phyloP scores from a whole-genome alignment of 768 basidiomycete genomes.

The Suillus ampliporus region DNA sequence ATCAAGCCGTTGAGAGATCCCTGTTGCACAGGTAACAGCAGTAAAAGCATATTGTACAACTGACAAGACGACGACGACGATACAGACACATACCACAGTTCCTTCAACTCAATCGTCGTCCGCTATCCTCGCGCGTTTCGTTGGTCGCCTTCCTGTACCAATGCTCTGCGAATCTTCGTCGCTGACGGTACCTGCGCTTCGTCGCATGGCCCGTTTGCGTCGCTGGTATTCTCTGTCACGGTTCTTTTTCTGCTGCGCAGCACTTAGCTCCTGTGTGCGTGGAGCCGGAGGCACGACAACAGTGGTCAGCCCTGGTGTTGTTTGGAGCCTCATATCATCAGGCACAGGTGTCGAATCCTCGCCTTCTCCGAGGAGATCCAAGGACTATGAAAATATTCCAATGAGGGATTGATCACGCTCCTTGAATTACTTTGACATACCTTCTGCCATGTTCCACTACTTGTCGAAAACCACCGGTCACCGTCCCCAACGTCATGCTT shows the following conservation, averaged over 20 bases:
- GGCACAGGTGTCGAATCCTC: constrained; percentile 64
- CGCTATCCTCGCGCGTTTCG: constrained; percentile 68
- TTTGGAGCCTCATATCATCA: constrained; percentile 69
- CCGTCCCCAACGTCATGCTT: constrained; percentile 78
- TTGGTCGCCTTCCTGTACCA: constrained; percentile 61
- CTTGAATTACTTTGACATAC: constrained; percentile 39
- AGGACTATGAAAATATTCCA: constrained; percentile 54
- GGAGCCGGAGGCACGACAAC: constrained; percentile 80
- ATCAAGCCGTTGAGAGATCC: neutral
- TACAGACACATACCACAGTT: neutral
- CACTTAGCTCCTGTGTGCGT: constrained; percentile 65
- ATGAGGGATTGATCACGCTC: constrained; percentile 1
- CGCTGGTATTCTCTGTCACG: constrained; percentile 85
- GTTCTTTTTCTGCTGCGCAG: constrained; percentile 76
- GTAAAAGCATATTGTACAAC: constrained; percentile 11
- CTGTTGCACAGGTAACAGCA: neutral
- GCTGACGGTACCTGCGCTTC: constrained; percentile 70
- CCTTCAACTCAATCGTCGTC: constrained; percentile 61
- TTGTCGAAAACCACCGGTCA: constrained; percentile 83
- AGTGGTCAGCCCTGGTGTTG: constrained; percentile 77
- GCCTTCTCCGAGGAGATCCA: constrained; percentile 76
- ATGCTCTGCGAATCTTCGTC: constrained; percentile 66
- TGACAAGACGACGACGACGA: constrained; percentile 6
- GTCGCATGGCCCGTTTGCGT: constrained; percentile 69
- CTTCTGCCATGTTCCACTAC: constrained; percentile 79